Base-by-base conservation (phyloP, 768 basidiomycete genomes). In the Chalciporus piperatus region DNA sequence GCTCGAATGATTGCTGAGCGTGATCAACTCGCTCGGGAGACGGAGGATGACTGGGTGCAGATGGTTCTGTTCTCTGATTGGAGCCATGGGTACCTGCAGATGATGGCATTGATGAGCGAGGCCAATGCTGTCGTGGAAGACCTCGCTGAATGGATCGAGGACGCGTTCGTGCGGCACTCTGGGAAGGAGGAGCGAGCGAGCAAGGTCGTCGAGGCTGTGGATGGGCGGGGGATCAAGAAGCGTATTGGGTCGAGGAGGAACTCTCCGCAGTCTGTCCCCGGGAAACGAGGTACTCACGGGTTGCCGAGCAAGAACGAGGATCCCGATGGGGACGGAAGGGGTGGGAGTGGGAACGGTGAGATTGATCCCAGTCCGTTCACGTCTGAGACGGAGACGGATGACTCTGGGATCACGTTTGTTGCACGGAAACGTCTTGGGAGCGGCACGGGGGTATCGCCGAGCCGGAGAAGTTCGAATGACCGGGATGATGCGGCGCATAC, bases 81-180 rank as follows among this genome's bases (percentile, higher is more conserved):
- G 97, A 92, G 91, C 61, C 94, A 97, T 69, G 96, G 93, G 33
- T 98, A 93, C 73, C 78, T 96, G 60, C 96, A 97, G 74, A 99
- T 99, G 96, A 80, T 87, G 35, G 73, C 81, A 20, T 69, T 98
- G 59, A 89, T 99, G 83, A 74, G 70, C 38, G 93, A 95, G 60
- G 92, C 89, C 14, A 81, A 77, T 63, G 81, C 79, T 50, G 88
- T 86, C 19, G 85, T 95, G 57, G 77, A 83, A 55, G 88, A 92
- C 56, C 75, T 94, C 54, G 95, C 87, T 10, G 90, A 90, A 51
- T 98, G 95, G 94, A 97, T 98, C 50, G 81, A 84, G 58, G 83
- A 84, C 50, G 79, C 85, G 37, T 98, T 98, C 65, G 60, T 59
- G 50, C 51, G 66, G 41, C 66, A 64, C 41, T 63, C 52, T 19